Base-by-base conservation (phyloP, 345 rosid species). In the Raphanus sativus region DNA sequence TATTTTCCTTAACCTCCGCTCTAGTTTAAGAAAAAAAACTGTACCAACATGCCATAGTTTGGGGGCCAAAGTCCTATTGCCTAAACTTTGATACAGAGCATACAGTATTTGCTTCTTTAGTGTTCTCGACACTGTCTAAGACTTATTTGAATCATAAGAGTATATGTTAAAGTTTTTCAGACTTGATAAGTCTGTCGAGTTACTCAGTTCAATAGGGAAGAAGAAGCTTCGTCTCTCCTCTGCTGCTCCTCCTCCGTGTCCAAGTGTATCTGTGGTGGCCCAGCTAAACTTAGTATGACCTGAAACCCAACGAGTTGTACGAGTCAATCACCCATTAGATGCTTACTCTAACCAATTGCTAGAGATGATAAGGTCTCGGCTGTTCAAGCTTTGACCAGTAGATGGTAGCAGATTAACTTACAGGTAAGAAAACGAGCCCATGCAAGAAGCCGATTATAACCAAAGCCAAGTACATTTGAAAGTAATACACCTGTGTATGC, bases 401-500 rank as follows among this genome's bases (percentile, higher is more conserved):
- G 8, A 26, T 65, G 40, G 65, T 29, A 52, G 69, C 15, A 78
- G 54, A 36, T 78, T 16, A 66, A 86, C 97, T 88, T 87, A 91
- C 98, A 0, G 98, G 98, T 82, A 93, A 82, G 68, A 91, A 87
- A 83, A 93, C 91, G 48, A 93, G 97, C 29, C 98, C 98, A 26
- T 93, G 98, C 83, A 93, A 79, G 87, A 93, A 93, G 67, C 97
- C 95, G 11, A 91, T 83, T 66, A 93, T 60, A 77, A 93, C 93
- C 89, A 93, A 75, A 12, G 98, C 97, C 71, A 93, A 68, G 85
- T 88, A 93, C 98, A 93, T 93, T 72, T 91, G 95, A 74, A 93
- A 93, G 89, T 93, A 93, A 82, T 93, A 93, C 71, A 91, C 95
- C 98, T 93, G 93, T 93, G 93, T 32, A 58, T 63, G 45, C 42